A percentile compares a stretch with the other conserved stretches of the same genome.
These are phyloP conservation scores for Yamadazyma triangularis DNA, from an alignment of 1,139 yeast species.

Conservation along the genomic window DNA sequence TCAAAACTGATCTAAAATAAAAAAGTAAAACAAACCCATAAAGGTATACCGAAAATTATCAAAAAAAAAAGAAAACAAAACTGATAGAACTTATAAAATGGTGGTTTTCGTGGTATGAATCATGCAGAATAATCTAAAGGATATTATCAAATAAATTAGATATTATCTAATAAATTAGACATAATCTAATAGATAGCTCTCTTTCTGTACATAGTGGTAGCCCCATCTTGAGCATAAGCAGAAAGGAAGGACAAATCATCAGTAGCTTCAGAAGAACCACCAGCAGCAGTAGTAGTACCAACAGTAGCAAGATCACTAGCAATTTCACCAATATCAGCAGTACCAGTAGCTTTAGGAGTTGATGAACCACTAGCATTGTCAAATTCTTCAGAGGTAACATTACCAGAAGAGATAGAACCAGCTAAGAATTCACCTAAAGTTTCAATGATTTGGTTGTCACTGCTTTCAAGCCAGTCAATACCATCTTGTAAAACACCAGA, in stretches of 20 bases:
- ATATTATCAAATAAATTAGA: no score
- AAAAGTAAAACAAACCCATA: no score
- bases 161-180: neutral
- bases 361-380: constrained; percentile 22
- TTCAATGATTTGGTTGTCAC: constrained; percentile 21
- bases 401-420: constrained; percentile 25
- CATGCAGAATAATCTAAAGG: no score
- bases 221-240: constrained; percentile 14
- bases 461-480: constrained; percentile 24
- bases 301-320: constrained; percentile 13
- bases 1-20: no score
- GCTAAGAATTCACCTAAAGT: constrained; percentile 17
- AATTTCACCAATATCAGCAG: constrained; percentile 9
- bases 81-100: neutral
- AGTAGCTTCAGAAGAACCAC: constrained; percentile 13
- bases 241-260: constrained; percentile 14
- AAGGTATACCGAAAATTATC: no score
- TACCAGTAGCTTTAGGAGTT: constrained; percentile 10
- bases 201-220: constrained; percentile 17
- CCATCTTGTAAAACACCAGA: constrained; percentile 33
- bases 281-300: constrained; percentile 13
- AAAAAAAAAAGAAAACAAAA: no score
- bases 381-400: constrained; percentile 22
- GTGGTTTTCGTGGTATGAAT: no score
- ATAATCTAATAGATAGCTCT: constrained; percentile 16